Evolutionary conservation across 441 rosid species (phyloP).

Genomic region (Populus tomentosa): DNA sequence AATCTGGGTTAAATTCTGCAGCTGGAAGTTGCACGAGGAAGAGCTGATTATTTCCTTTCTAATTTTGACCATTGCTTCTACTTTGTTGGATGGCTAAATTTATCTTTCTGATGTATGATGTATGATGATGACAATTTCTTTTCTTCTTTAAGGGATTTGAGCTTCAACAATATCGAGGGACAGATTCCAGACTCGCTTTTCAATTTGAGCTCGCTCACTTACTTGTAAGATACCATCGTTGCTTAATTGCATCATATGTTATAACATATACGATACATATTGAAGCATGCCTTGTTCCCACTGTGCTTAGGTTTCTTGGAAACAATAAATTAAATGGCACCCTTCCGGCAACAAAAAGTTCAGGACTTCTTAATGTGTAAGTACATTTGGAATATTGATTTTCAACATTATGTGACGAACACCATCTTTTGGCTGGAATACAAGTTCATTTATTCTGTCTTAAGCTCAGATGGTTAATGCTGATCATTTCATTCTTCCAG

Average conservation of each 20-base stretch:
- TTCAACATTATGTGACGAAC: not conserved
- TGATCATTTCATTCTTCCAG: constrained; percentile 28
- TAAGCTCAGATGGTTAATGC: not conserved
- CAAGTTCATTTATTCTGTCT: not conserved
- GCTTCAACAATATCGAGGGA: constrained; percentile 39
- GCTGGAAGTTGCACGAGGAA: not conserved
- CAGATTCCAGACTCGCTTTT: constrained; percentile 21
- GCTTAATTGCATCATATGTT: not conserved
- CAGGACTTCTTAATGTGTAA: constrained; percentile 50
- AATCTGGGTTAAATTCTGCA: not conserved
- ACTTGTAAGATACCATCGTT: constrained; percentile 11
- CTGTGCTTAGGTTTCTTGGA: constrained; percentile 55
- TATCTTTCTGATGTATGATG: not conserved
- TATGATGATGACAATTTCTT: not conserved
- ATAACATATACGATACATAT: not conserved
- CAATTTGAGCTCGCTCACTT: constrained; percentile 16
- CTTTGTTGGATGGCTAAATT: not conserved
- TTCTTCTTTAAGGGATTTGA: constrained; percentile 54
- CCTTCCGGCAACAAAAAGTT: constrained; percentile 47
- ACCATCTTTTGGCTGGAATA: not conserved
- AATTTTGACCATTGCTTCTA: not conserved
- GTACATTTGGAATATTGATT: constrained; percentile 14
- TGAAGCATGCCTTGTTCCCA: constrained; percentile 3
- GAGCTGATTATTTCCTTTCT: no score
- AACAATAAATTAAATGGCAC: constrained; percentile 51